Conservation (phyloP, 2,329 filamentous ascomycete species). For the Aureobasidium lini region DNA sequence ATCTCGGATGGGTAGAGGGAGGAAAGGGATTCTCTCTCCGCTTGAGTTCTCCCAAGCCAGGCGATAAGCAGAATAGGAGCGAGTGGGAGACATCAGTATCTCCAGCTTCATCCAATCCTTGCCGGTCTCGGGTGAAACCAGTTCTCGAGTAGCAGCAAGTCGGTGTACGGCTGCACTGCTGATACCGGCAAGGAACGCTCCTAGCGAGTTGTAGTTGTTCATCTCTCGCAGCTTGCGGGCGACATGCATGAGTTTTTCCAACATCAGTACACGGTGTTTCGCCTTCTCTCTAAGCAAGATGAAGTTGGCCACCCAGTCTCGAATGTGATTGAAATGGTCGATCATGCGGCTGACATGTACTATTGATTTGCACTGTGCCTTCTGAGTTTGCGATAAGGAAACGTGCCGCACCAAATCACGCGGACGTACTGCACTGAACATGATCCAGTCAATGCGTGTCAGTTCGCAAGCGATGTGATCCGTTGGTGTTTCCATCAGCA, state of each 20-base stretch:
- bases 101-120: constrained; percentile 84
- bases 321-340: constrained; percentile 61
- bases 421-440: constrained; percentile 91
- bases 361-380: constrained; percentile 54
- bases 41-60: constrained; percentile 95
- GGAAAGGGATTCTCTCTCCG: constrained; percentile 82
- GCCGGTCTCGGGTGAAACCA: constrained; percentile 63
- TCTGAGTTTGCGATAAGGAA: constrained; percentile 55
- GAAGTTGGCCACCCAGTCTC: constrained; percentile 47
- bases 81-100: constrained; percentile 86
- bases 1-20: constrained; percentile 82
- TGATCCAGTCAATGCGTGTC: constrained; percentile 94
- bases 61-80: constrained; percentile 91
- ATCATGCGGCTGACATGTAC: constrained; percentile 93
- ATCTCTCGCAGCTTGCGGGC: constrained; percentile 75
- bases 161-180: constrained; percentile 82
- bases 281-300: constrained; percentile 83
- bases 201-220: constrained; percentile 95
- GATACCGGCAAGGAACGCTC: constrained; percentile 88
- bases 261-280: constrained; percentile 82
- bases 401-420: constrained; percentile 91
- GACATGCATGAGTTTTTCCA: constrained; percentile 94
- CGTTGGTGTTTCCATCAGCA: constrained; percentile 79
- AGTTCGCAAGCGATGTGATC: constrained; percentile 85
- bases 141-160: constrained; percentile 66